Base-by-base conservation (phyloP, 2,329 filamentous ascomycete species). In the Proliferodiscus dingleyae region DNA sequence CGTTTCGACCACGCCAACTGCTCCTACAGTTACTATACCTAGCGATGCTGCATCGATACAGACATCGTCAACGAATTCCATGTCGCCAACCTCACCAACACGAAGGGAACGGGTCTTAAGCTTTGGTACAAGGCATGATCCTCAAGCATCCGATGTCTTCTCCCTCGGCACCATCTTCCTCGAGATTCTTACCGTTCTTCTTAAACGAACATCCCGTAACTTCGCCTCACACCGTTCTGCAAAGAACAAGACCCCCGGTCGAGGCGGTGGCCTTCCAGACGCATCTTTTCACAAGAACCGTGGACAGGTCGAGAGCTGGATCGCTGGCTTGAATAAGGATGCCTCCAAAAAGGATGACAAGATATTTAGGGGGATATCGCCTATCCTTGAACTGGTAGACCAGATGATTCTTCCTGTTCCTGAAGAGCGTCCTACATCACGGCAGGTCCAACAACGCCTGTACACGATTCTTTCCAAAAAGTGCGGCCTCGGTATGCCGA, bases 261-360 rank as follows among this genome's bases (percentile, higher is more conserved):
- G 61, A 16, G 78, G 78, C 23, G 80, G 78, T 10, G 80, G 79
- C 5, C 74, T 83, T 1, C 60, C 60, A 2, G 85, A 89, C 64
- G 75, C 82, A 0, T 86, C 82, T 0, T 89, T 86, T 63, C 85
- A 89, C 64, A 77, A 77, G 52, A 87, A 88, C 55, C 69, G 84
- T 1, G 74, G 77, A 13, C 83, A 85, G 62, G 74, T 88, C 2
- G 77, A 84, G 51, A 71, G 71, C 11, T 89, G 85, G 85, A 83
- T 87, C 69, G 67, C 69, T 1, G 66, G 65, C 2, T 66, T 87
- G 4, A 76, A 78, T 24, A 77, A 78, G 47, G 78, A 83, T n/a
- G 78, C 77, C 7, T 41, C 63, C 55, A 50, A 75, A 49, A 68
- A 68, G 43, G 59, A 64, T 32, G 73, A 71, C 34, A 61, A 66